phyloP scores from a whole-genome alignment of 768 basidiomycete species.

The Collybiopsis luxurians region DNA sequence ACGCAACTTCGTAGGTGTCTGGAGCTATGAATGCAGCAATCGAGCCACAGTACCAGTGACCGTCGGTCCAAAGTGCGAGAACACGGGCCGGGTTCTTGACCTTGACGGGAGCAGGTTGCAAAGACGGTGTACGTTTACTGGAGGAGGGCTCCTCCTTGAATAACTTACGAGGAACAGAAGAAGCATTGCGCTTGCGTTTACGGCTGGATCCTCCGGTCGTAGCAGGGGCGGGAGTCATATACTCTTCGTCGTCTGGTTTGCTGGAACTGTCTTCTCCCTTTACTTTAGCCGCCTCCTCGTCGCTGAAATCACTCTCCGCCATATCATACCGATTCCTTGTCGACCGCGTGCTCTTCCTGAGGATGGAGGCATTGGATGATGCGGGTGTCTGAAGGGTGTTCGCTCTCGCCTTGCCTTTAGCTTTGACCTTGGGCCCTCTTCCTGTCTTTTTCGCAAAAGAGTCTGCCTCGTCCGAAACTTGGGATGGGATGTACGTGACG shows the following conservation, averaged over 20 bases:
- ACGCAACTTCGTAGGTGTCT: neutral
- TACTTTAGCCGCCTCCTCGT: neutral
- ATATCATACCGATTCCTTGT: neutral
- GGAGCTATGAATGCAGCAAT: neutral
- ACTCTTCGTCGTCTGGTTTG: neutral
- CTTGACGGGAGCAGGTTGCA: neutral
- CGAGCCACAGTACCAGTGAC: slow-evolving; percentile 3
- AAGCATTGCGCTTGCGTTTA: slow-evolving; percentile 1
- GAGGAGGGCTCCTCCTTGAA: neutral
- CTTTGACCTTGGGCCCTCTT: neutral
- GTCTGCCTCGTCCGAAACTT: neutral
- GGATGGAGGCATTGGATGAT: neutral
- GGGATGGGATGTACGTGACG: no score
- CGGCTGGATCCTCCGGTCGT: neutral
- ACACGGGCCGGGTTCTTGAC: neutral
- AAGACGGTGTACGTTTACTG: neutral
- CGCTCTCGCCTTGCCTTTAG: neutral
- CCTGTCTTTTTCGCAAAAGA: neutral
- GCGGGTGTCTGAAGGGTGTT: no score
- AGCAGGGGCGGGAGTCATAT: neutral
- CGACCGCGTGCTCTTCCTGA: neutral
- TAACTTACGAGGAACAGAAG: neutral
- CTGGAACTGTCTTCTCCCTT: slow-evolving; percentile 1
- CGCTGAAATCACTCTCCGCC: neutral
- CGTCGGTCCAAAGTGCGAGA: neutral